These are phyloP conservation scores for Colletotrichum nymphaeae DNA, from an alignment of 2,329 filamentous ascomycete genomes.

Conservation along the genomic window DNA sequence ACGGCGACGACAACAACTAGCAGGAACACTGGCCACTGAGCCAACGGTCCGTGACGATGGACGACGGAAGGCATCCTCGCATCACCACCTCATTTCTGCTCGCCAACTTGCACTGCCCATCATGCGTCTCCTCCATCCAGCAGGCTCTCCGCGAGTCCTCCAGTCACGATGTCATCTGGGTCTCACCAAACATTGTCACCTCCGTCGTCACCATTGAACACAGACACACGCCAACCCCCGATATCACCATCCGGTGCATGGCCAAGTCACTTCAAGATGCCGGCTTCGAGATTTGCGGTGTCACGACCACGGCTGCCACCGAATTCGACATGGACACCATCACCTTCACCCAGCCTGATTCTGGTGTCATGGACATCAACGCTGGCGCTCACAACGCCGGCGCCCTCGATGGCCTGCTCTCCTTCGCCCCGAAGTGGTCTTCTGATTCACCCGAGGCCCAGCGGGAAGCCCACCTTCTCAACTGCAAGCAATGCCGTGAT, in stretches of 20 bases:
- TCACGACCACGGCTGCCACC: slow-evolving; percentile 51
- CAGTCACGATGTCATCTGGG: slow-evolving; percentile 61
- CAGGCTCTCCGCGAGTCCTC: slow-evolving; percentile 63
- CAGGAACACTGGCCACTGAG: neutral
- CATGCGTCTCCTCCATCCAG: slow-evolving; percentile 76
- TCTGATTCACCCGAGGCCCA: slow-evolving; percentile 32
- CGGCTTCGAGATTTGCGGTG: slow-evolving; percentile 69
- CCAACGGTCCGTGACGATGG: slow-evolving; percentile 7
- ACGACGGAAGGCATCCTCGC: slow-evolving; percentile 13
- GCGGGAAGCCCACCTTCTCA: slow-evolving; percentile 50
- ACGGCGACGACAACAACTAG: neutral
- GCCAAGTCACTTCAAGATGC: slow-evolving; percentile 62
- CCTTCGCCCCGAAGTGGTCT: slow-evolving; percentile 17
- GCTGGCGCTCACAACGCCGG: slow-evolving; percentile 32
- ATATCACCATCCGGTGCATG: slow-evolving; percentile 57
- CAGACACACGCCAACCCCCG: slow-evolving; percentile 49
- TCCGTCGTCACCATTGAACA: slow-evolving; percentile 75
- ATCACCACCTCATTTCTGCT: slow-evolving; percentile 73
- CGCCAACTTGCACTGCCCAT: slow-evolving; percentile 82
- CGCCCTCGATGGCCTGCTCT: slow-evolving; percentile 38
- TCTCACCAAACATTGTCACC: slow-evolving; percentile 78
- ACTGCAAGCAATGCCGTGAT: slow-evolving; percentile 55
- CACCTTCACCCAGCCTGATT: slow-evolving; percentile 38
- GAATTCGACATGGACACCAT: slow-evolving; percentile 39
- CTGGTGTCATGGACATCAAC: slow-evolving; percentile 35